Base-by-base conservation (phyloP, 2,329 filamentous ascomycete genomes). In the Didymella glomerata region DNA sequence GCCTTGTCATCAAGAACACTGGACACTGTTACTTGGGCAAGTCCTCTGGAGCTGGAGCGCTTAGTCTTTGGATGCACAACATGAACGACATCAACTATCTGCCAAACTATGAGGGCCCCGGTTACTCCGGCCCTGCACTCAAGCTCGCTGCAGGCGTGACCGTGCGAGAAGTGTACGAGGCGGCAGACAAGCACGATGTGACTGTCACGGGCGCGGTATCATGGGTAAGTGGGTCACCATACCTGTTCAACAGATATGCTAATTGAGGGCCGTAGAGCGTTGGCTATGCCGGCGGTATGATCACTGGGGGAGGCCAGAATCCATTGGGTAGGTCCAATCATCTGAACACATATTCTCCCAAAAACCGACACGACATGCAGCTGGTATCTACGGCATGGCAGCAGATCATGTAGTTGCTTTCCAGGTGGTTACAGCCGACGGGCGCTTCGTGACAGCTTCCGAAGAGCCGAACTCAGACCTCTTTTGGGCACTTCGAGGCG, bases 21-120 rank as follows among this genome's bases (percentile, higher is more conserved):
- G 62, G 65, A 0, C 65, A 68, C 20, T 55, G 58, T 40, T 68
- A 62, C 36, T 36, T 62, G 3, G 60, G 56, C 16, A 60, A 60
- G 45, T 62, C 52, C 1, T 42, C 42, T n/a, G 60, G 52, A 11
- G 56, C 60, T 22, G 56, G 56, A 8, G 30, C 56, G 9, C 45
- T 62, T 13, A 56, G 50, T 24, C 25, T 62, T 6, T 60, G 60
- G 60, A 57, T 47, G 45, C 56, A 60, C 38, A 60, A 57, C 25
- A 16, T 60, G 40, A 60, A 62, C 16, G 28, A 54, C 10, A 54
- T 63, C 8, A 22, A 48, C n/a, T 57, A 56, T 18, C 20, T 60
- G 9, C 55, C 47, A 13, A 16, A 61, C 18, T 61, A 60, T 24
- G 34, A 32, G 16, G 40, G 40, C 4, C 40, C 20, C 8, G 18